Percentiles rank a stretch among this genome's conserved stretches.
Evolutionary conservation across 2,329 filamentous ascomycete species (phyloP).

Genomic region (Penicillium fuscoglaucum): DNA sequence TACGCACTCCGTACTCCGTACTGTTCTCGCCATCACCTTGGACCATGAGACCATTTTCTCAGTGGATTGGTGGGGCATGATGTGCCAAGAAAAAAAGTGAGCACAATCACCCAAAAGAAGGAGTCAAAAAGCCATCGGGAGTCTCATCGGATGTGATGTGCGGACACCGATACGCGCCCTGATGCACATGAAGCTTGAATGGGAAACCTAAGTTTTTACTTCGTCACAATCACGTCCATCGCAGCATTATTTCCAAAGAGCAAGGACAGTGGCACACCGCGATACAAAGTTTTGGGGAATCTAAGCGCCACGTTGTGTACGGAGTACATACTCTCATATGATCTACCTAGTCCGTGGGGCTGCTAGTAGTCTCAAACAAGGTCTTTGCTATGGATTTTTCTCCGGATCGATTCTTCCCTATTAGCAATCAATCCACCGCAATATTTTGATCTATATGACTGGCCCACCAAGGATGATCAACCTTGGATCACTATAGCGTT

Average conservation of each 20-base stretch:
- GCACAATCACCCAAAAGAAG: background rate
- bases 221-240: constrained; percentile 4
- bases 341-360: constrained; percentile 6
- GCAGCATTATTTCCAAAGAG: background rate
- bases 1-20: no score
- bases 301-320: constrained; percentile 18
- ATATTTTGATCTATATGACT: background rate
- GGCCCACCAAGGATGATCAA: constrained; percentile 11
- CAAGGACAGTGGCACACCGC: background rate
- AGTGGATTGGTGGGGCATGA: background rate
- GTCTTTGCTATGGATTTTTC: background rate
- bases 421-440: constrained; percentile 7
- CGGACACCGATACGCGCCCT: constrained; percentile 18
- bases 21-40: background rate
- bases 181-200: constrained; percentile 22
- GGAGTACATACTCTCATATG: background rate
- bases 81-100: background rate
- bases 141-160: constrained; percentile 13
- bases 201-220: background rate
- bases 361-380: background rate
- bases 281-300: constrained; percentile 1
- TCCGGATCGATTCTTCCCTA: constrained; percentile 2
- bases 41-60: background rate
- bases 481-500: constrained; percentile 11
- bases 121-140: background rate